Conservation (phyloP, 345 rosid genomes). For the Nephelium lappaceum region DNA sequence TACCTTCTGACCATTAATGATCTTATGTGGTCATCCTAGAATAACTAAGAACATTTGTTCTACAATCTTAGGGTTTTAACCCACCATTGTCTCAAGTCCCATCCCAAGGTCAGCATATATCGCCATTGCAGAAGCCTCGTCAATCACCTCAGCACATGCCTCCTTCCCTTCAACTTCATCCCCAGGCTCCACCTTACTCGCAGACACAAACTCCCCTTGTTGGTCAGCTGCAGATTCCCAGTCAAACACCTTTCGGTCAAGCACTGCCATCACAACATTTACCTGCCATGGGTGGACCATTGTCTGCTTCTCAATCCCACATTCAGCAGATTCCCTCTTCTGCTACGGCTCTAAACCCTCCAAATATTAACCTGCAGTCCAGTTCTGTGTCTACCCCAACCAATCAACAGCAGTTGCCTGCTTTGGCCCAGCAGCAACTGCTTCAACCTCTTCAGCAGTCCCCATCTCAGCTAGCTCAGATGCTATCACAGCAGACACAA, state of each 20-base stretch:
- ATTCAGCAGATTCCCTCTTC: slow-evolving; percentile 51
- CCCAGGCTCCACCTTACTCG: slow-evolving; percentile 46
- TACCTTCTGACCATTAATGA: neutral
- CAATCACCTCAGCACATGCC: slow-evolving; percentile 61
- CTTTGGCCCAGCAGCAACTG: slow-evolving; percentile 58
- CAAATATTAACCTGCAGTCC: slow-evolving; percentile 51
- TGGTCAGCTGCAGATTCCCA: slow-evolving; percentile 40
- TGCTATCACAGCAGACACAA: slow-evolving; percentile 90
- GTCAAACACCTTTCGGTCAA: slow-evolving; percentile 52
- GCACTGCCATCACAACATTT: slow-evolving; percentile 50
- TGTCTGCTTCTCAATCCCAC: slow-evolving; percentile 57
- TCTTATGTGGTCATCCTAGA: slow-evolving; percentile 5
- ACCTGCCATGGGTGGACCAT: slow-evolving; percentile 49
- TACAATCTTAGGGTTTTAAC: slow-evolving; percentile 39
- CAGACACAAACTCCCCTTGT: slow-evolving; percentile 40
- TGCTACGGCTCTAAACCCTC: slow-evolving; percentile 44
- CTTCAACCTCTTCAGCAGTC: slow-evolving; percentile 78
- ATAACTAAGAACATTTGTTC: slow-evolving; percentile 3
- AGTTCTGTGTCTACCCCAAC: slow-evolving; percentile 43
- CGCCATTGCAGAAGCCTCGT: slow-evolving; percentile 63
- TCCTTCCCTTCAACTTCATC: slow-evolving; percentile 50
- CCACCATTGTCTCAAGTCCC: slow-evolving; percentile 51
- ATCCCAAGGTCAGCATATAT: slow-evolving; percentile 54
- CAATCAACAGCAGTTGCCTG: slow-evolving; percentile 54
- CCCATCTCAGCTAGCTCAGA: slow-evolving; percentile 91